phyloP scores from a whole-genome alignment of 306 rosid species.

The Acacia acuminata region DNA sequence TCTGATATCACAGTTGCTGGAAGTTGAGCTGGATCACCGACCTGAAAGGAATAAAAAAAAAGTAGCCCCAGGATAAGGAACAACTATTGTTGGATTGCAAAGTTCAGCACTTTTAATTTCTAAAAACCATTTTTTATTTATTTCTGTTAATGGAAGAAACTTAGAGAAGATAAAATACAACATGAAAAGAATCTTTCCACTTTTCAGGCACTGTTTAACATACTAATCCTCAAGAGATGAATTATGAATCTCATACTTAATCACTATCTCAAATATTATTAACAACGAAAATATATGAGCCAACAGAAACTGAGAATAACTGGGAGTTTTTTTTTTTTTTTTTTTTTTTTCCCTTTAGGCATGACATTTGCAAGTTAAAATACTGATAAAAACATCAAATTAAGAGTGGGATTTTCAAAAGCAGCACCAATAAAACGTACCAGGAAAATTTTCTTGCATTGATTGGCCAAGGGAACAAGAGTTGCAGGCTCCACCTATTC shows the following conservation, averaged over 20 bases:
- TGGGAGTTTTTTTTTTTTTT: not conserved
- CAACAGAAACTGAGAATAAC: conserved; percentile 6
- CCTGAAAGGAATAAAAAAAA: conserved; percentile 41
- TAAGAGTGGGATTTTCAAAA: conserved; percentile 9
- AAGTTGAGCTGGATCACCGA: conserved; percentile 97
- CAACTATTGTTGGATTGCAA: not conserved
- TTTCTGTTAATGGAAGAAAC: not conserved
- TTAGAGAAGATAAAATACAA: not conserved
- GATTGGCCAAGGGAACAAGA: conserved; percentile 89
- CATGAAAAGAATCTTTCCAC: conserved; percentile 9
- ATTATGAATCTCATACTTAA: conserved; percentile 21
- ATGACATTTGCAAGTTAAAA: conserved; percentile 19
- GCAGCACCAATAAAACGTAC: conserved; percentile 43
- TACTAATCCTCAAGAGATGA: conserved; percentile 7
- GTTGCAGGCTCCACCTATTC: conserved; percentile 90
- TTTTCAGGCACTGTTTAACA: conserved; percentile 7
- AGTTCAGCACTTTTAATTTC: conserved; percentile 4
- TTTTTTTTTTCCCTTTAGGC: no score
- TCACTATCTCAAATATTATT: conserved; percentile 15
- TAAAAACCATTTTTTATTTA: not conserved
- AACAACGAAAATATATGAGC: conserved; percentile 3
- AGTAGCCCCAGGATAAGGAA: not conserved
- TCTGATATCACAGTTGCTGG: conserved; percentile 96
- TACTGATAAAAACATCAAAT: not conserved
- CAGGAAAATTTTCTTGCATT: conserved; percentile 95